Base-by-base conservation (phyloP, 441 rosid species). In the Populus hybrid region DNA sequence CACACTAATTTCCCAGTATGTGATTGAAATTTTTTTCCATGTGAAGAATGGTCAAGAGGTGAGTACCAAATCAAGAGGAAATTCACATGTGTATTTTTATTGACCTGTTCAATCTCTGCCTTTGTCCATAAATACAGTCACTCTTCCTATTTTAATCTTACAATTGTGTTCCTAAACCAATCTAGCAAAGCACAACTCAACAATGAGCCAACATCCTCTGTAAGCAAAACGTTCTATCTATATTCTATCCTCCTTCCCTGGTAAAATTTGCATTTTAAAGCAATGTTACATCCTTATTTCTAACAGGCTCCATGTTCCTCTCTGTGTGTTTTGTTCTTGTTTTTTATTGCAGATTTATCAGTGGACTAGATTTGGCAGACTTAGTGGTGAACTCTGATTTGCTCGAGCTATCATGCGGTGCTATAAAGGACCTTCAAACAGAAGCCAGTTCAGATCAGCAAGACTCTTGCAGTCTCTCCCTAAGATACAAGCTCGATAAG, bases 311-410 rank as follows among this genome's bases (percentile, higher is more conserved):
- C n/a, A 4, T 50, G 59, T 16, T 50, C n/a, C n/a, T 50, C 54
- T 46, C n/a, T 50, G 20, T 16, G n/a, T 50, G 20, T 85, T 24
- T 70, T 80, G 18, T 18, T n/a, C 4, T 16, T 80, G 24, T 42
- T 50, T 40, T 38, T 38, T 38, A 38, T 72, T 63, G 76, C 89
- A 59, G 78, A 80, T 82, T 78, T 63, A 54, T 38, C 68, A 74
- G 76, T 70, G 72, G 84, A 21, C 14, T 76, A 69, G 74, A 82
- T 35, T 16, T 59, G 61, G 94, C 90, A 34, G 88, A 83, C 80
- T 82, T 90, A 40, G 76, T 78, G 79, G 81, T 86, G 76, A 83
- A 79, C 82, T 89, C 95, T 8, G 89, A 76, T 73, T 67, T 92
- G 50, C 80, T 91, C 74, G 28, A 61, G 3, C 66, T 9, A 10